Evolutionary conservation across 106 monocot genomes (phyloP), one percentile per base, ranked within the genome.

Genomic region (Allium fistulosum): DNA sequence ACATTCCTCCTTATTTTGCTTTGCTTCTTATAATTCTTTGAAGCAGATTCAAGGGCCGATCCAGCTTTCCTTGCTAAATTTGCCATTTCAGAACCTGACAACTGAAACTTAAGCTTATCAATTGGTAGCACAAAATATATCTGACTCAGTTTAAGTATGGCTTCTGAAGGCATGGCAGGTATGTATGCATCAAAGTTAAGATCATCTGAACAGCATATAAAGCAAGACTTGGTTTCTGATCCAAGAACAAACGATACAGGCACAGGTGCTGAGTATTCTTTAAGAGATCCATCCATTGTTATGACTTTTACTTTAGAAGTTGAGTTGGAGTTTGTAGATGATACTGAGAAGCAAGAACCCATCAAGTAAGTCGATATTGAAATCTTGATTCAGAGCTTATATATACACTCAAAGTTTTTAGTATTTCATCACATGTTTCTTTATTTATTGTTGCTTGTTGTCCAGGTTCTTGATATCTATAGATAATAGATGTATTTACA

Each of bases 271-370:
- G 49, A 49, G 17, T 65, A 50, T 13, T 65, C 65, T 9, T 49
- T 49, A 10, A 66, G 66, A 11, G 66, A 66, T 17, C 66, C 66
- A 8, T 51, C 66, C 50, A 66, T 15, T 15, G 11, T 26, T 10
- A 66, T 37, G 37, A 66, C 51, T 66, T 18, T 66, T 9, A 51
- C 47, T 9, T 18, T 66, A 17, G 60, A 28, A 8, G 60, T 17
- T 26, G 6, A 22, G 18, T 7, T 26, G 26, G 60, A 61, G 60
- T 14, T 26, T 10, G 60, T 17, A 11, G 60, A 6, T 7, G 26
- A 22, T n/a, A 48, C 15, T 4, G 65, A 65, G 72, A 72, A 72
- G 78, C 71, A 72, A 60, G 72, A 72, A 9, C 61, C 68, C 68
- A 69, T 69, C 49, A 49, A 4, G 1, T 37, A 37, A 37, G 37